phyloP scores from a whole-genome alignment of 345 rosid genomes.

The Populus pruinosa region DNA sequence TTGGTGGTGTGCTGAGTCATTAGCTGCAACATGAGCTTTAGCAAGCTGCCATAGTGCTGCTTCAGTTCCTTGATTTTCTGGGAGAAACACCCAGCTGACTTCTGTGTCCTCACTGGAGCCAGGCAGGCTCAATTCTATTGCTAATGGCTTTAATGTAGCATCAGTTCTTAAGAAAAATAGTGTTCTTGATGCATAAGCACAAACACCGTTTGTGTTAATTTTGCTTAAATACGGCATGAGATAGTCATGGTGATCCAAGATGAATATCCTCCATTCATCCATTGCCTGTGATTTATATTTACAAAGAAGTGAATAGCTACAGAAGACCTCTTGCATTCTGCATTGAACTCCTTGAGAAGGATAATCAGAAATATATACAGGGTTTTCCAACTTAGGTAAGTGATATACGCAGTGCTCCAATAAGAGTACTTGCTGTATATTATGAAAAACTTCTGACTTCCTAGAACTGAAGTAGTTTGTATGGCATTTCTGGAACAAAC shows the following conservation, averaged over 20 bases:
- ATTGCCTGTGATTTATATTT: constrained; percentile 35
- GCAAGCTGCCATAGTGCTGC: constrained; percentile 61
- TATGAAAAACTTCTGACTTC: too few relatives aligned
- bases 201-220: constrained; percentile 34
- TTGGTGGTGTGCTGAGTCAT: constrained; percentile 61
- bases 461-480: too few relatives aligned
- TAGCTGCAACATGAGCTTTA: constrained; percentile 57
- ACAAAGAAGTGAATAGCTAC: not conserved
- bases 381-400: too few relatives aligned
- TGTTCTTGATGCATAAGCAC: constrained; percentile 63
- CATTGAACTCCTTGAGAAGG: not conserved
- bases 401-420: too few relatives aligned
- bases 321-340: not conserved
- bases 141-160: constrained; percentile 44
- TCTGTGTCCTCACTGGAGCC: not conserved
- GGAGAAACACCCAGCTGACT: constrained; percentile 32
- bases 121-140: constrained; percentile 56
- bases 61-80: constrained; percentile 43
- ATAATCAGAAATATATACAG: too few relatives aligned
- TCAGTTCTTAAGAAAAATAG: constrained; percentile 39
- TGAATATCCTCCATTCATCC: constrained; percentile 33
- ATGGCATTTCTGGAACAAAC: too few relatives aligned
- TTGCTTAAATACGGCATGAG: constrained; percentile 47
- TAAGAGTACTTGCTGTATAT: too few relatives aligned
- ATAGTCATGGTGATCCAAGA: constrained; percentile 61